phyloP scores from a whole-genome alignment of 257 asterid genomes.

The Solanum tarijense region DNA sequence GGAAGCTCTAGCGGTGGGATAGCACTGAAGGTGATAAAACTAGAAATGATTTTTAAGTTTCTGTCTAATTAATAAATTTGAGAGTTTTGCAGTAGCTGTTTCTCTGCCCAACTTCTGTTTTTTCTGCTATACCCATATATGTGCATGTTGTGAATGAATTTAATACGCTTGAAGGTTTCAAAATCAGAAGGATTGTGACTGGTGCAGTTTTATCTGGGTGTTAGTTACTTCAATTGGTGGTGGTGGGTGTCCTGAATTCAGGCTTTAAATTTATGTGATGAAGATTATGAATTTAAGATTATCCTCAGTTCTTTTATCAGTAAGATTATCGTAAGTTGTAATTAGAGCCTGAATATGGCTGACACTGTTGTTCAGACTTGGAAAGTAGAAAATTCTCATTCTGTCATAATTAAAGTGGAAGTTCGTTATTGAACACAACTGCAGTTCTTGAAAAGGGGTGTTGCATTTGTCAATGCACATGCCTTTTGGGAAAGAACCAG shows the following conservation, averaged over 20 bases:
- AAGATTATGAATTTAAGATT: background rate
- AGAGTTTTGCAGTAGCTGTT: background rate
- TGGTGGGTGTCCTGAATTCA: background rate
- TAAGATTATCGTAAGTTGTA: background rate
- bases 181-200: background rate
- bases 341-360: background rate
- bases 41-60: background rate
- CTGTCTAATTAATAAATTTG: background rate
- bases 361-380: background rate
- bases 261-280: background rate
- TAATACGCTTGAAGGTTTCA: background rate
- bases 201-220: background rate
- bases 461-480: background rate
- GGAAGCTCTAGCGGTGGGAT: slow-evolving; percentile 99
- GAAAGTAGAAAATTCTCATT: background rate
- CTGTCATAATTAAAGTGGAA: background rate
- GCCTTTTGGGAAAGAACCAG: background rate
- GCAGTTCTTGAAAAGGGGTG: background rate
- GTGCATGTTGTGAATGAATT: background rate
- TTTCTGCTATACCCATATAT: background rate
- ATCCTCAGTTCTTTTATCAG: background rate
- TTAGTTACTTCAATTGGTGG: background rate
- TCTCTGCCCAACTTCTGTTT: background rate
- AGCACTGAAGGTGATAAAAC: slow-evolving; percentile 70
- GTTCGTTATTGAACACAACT: background rate